phyloP scores from a whole-genome alignment of 2,329 filamentous ascomycete genomes.

The Cercospora sojina region DNA sequence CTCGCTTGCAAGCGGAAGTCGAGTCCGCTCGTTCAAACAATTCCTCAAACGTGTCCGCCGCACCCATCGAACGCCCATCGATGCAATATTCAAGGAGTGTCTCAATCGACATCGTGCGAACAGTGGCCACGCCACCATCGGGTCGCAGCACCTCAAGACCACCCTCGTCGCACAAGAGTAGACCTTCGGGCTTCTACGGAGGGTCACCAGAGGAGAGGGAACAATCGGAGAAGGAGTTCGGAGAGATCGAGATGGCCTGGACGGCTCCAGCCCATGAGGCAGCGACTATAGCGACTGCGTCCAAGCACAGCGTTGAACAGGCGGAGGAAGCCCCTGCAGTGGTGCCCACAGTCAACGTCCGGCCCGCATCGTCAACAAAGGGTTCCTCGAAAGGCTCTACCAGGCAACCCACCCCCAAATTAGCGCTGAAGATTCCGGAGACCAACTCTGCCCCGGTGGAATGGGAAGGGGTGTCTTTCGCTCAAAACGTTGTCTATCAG shows the following conservation, averaged over 20 bases:
- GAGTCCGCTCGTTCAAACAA: conserved; percentile 12
- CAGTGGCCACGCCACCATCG: not conserved
- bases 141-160: not conserved
- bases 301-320: not conserved
- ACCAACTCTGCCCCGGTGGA: not conserved
- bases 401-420: conserved; percentile 1
- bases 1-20: conserved; percentile 14
- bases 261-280: not conserved
- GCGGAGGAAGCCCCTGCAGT: not conserved
- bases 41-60: not conserved
- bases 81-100: not conserved
- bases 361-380: not conserved
- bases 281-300: not conserved
- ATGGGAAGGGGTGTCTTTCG: conserved; percentile 4
- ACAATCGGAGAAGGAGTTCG: not conserved
- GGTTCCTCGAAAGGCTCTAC: not conserved
- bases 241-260: not conserved
- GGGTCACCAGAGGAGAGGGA: not conserved
- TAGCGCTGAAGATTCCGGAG: conserved; percentile 5
- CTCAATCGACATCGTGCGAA: not conserved
- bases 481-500: conserved; percentile 1
- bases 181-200: not conserved
- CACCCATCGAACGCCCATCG: not conserved
- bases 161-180: not conserved
- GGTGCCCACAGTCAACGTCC: not conserved